Percentiles rank a stretch among this genome's conserved stretches.
Evolutionary conservation across 108 stramenopile species (phyloP).

Genomic region (Cyclotella sp.): DNA sequence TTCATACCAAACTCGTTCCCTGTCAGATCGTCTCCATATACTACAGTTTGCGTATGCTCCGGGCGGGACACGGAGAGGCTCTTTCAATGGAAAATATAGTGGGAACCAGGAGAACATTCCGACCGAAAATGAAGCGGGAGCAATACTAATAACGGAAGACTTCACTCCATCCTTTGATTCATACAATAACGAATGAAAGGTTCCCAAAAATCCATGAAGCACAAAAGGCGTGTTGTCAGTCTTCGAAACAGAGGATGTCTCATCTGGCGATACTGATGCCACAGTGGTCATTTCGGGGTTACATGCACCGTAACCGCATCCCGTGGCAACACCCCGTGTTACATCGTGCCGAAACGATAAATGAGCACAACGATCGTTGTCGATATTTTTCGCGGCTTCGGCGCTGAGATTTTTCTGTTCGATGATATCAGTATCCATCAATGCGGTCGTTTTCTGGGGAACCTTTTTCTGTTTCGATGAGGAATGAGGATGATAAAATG

Average conservation of each 20-base stretch:
- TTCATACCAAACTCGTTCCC: conserved; percentile 96
- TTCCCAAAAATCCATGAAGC: conserved; percentile 94
- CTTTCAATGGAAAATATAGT: conserved; percentile 89
- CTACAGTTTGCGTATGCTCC: conserved; percentile 74
- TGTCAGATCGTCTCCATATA: conserved; percentile 83
- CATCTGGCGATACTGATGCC: conserved; percentile 7
- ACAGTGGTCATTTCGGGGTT: conserved; percentile 55
- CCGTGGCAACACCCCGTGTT: conserved; percentile 54
- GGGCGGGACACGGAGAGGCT: conserved; percentile 77
- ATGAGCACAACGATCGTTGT: conserved; percentile 54
- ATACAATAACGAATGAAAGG: conserved; percentile 93
- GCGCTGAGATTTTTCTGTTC: conserved; percentile 11
- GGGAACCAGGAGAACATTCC: conserved; percentile 99
- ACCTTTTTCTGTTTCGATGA: neutral
- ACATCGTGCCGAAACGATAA: conserved; percentile 65
- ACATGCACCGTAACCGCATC: conserved; percentile 72
- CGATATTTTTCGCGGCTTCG: conserved; percentile 26
- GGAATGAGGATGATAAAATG: conserved; percentile 84
- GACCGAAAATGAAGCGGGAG: conserved; percentile 88
- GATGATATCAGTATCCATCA: conserved; percentile 14
- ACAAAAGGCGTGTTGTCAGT: conserved; percentile 37
- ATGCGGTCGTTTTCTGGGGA: neutral
- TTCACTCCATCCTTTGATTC: conserved; percentile 28
- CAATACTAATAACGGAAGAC: conserved; percentile 82
- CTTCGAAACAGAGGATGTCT: neutral